These are phyloP conservation scores for Massarina eburnea DNA, from an alignment of 2,329 filamentous ascomycete species.

Conservation along the genomic window DNA sequence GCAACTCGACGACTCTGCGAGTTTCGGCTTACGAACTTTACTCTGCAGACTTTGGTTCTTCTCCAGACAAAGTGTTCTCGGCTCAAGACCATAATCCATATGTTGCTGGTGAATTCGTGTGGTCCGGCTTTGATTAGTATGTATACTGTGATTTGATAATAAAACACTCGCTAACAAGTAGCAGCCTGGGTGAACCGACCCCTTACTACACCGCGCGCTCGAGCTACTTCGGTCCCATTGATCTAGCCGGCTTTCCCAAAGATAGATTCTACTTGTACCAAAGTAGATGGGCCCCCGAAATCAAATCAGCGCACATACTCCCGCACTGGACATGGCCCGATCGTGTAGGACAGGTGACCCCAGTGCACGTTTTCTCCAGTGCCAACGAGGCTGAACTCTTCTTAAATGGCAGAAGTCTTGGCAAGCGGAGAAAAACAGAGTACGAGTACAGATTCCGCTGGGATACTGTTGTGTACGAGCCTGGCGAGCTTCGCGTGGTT, in stretches of 20 bases:
- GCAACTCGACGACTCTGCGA: slow-evolving; percentile 40
- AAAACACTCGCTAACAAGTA: too few species aligned
- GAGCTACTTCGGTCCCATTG: slow-evolving; percentile 60
- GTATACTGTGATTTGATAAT: too few species aligned
- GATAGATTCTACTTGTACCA: slow-evolving; percentile 60
- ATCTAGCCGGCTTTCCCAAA: slow-evolving; percentile 60
- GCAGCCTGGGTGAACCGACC: slow-evolving; percentile 51
- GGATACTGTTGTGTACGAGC: slow-evolving; percentile 53
- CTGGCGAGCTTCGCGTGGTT: slow-evolving; percentile 52
- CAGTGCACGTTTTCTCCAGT: slow-evolving; percentile 57
- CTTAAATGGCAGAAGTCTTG: slow-evolving; percentile 53
- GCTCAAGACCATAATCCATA: slow-evolving; percentile 52
- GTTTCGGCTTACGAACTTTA: slow-evolving; percentile 59
- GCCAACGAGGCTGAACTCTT: slow-evolving; percentile 59
- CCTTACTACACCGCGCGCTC: slow-evolving; percentile 53
- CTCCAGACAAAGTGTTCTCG: slow-evolving; percentile 57
- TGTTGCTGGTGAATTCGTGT: slow-evolving; percentile 58
- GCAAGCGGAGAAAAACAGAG: slow-evolving; percentile 40
- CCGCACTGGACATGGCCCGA: slow-evolving; percentile 60
- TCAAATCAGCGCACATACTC: slow-evolving; percentile 55
- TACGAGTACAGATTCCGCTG: slow-evolving; percentile 55
- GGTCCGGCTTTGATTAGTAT: slow-evolving; percentile 53
- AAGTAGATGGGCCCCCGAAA: slow-evolving; percentile 54
- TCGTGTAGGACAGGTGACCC: slow-evolving; percentile 52
- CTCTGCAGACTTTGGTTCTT: slow-evolving; percentile 49